These are phyloP conservation scores for Begonia masoniana DNA, from an alignment of 306 rosid genomes.

Conservation along the genomic window DNA sequence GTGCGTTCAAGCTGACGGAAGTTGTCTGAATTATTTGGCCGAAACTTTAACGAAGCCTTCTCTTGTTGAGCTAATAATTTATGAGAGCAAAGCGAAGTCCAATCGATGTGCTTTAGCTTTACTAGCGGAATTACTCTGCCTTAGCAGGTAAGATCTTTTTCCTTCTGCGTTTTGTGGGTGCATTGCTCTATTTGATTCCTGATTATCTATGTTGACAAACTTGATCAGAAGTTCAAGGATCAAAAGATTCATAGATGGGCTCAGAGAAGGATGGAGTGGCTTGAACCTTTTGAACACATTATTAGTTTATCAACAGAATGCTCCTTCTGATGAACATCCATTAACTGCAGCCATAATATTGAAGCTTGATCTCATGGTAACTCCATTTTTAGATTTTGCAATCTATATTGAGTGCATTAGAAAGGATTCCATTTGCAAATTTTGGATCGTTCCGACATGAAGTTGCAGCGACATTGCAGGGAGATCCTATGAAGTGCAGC, in stretches of 20 bases:
- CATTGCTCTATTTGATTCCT: not conserved
- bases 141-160: constrained; percentile 33
- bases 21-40: constrained; percentile 52
- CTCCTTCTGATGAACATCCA: constrained; percentile 42
- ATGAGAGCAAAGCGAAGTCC: constrained; percentile 24
- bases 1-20: constrained; percentile 69
- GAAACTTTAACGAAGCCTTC: constrained; percentile 38
- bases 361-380: constrained; percentile 82
- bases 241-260: constrained; percentile 30
- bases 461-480: constrained; percentile 79
- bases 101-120: constrained; percentile 32
- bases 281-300: constrained; percentile 53
- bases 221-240: constrained; percentile 47
- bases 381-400: constrained; percentile 3
- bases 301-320: constrained; percentile 41
- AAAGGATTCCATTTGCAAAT: constrained; percentile 1
- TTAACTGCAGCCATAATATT: constrained; percentile 48
- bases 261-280: constrained; percentile 65
- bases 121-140: constrained; percentile 49
- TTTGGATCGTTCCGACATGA: constrained; percentile 39
- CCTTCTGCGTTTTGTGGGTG: not conserved
- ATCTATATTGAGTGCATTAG: not conserved
- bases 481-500: constrained; percentile 44
- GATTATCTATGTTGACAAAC: constrained; percentile 11
- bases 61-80: constrained; percentile 55